Evolutionary conservation across 257 asterid species (phyloP), one percentile per base, ranked within the genome.

Genomic region (Pogostemon cablin): DNA sequence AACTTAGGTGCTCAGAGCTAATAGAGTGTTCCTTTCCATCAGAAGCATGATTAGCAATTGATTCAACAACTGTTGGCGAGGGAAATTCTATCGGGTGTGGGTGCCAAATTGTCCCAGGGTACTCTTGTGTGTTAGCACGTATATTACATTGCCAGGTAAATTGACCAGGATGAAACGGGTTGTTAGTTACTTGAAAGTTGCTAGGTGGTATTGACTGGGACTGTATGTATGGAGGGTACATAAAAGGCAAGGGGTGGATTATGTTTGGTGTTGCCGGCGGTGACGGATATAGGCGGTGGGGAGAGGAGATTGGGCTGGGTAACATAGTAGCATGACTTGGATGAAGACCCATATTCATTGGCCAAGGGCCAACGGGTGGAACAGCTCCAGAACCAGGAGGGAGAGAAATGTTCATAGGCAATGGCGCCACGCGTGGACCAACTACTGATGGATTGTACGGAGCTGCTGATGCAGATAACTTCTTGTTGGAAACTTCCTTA

Each of bases 381-480:
- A 84, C 86, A 65, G 84, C 72, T 79, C 92, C 87, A 38, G 88
- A 86, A 72, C 89, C 89, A 72, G 87, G 65, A 71, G 90, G 88
- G 75, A 78, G 82, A 77, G 80, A 71, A 66, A 85, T 69, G 76
- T 79, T 90, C 84, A 84, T 69, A 55, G 95, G 89, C 84, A 86
- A 65, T 11, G 95, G 93, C n/a, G 91, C 81, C 49, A 80, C 75
- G 6, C 87, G 90, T 32, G 93, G 79, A 71, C 78, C 55, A 20
- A 83, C 78, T 25, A 87, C 70, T 25, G 99, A 85, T 66, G 99
- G 99, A 72, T 85, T 91, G 79, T 91, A 93, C 17, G 99, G 99
- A 78, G 96, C 90, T 62, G 99, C 99, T 48, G 92, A 89, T 55
- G 99, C 99, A 67, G 99, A 93, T 73, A 93, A 72, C 86, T 91